phyloP scores from a whole-genome alignment of 148 eudicot species.

The Hydrangea macrophylla region DNA sequence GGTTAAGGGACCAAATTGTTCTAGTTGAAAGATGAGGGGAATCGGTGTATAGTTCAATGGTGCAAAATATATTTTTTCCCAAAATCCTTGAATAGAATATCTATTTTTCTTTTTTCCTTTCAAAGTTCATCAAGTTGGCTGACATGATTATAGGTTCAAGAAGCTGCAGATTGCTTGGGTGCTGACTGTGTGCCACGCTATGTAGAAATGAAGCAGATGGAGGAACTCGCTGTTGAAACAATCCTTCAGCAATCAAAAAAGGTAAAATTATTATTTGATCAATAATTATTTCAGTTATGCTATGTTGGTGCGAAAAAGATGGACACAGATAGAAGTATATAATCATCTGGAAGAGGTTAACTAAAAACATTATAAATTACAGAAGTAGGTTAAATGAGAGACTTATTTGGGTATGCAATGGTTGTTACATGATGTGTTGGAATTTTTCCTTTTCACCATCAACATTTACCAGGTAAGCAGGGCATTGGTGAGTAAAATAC shows the following conservation, averaged over 20 bases:
- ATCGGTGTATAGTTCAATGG: too few species aligned
- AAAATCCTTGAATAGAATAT: neutral
- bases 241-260: constrained; percentile 43
- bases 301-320: neutral
- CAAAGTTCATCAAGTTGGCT: constrained; percentile 4
- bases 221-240: constrained; percentile 51
- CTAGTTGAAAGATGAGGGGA: too few species aligned
- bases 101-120: neutral
- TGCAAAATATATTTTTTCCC: too few species aligned
- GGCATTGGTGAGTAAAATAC: neutral
- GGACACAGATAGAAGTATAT: neutral
- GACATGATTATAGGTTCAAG: constrained; percentile 63
- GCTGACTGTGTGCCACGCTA: constrained; percentile 84
- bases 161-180: constrained; percentile 90
- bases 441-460: neutral
- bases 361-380: neutral
- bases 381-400: neutral
- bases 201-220: constrained; percentile 64
- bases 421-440: neutral
- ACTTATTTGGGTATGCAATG: neutral
- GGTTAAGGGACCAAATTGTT: too few species aligned
- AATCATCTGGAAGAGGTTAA: neutral
- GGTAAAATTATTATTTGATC: constrained; percentile 27
- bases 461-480: neutral
- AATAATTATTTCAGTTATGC: neutral